phyloP scores from a whole-genome alignment of 768 basidiomycete species.

The Panaeolus papilionaceus region DNA sequence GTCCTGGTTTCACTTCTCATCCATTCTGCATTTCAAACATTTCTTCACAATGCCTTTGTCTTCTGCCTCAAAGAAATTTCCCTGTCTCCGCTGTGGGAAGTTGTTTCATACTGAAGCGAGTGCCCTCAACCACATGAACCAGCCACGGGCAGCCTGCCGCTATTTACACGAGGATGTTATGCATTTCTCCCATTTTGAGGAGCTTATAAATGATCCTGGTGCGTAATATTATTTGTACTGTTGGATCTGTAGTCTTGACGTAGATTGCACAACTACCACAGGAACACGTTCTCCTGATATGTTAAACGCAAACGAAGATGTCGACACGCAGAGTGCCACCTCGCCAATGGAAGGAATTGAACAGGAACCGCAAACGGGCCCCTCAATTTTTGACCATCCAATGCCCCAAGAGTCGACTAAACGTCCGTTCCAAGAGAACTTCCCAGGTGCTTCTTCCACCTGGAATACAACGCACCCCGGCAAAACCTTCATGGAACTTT shows the following conservation, averaged over 20 bases:
- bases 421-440: background rate
- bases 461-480: conserved; percentile 16
- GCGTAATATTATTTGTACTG: too few relatives aligned
- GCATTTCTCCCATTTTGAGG: background rate
- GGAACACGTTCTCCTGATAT: too few relatives aligned
- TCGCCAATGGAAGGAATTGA: background rate
- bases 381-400: background rate
- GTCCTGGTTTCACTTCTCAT: too few relatives aligned
- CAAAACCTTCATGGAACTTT: conserved; percentile 32
- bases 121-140: conserved; percentile 6
- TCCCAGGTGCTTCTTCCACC: background rate
- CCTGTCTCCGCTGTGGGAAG: conserved; percentile 11
- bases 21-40: background rate
- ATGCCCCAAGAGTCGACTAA: background rate
- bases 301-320: background rate
- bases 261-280: too few relatives aligned
- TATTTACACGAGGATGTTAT: background rate
- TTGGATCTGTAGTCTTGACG: too few relatives aligned
- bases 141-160: background rate
- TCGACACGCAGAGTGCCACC: background rate
- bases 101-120: background rate
- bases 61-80: background rate
- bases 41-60: background rate
- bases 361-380: background rate
- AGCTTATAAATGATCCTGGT: too few relatives aligned